These are phyloP conservation scores for Trichomonascaceae sp. DNA, from an alignment of 1,139 yeast species.

Conservation along the genomic window DNA sequence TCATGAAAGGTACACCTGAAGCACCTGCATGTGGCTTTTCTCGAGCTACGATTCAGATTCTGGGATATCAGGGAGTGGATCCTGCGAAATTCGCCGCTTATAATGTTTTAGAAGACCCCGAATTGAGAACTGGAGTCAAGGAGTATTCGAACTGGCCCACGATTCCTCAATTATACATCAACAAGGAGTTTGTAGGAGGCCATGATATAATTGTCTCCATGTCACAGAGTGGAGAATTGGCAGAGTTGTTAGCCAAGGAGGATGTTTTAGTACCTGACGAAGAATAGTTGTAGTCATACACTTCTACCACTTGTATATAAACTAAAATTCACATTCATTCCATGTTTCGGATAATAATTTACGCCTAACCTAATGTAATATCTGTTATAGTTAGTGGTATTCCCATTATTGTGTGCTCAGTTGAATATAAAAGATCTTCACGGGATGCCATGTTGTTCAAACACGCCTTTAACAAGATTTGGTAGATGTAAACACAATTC, in stretches of 20 bases:
- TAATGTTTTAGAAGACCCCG: conserved; percentile 91
- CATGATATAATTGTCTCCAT: conserved; percentile 90
- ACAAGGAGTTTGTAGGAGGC: conserved; percentile 89
- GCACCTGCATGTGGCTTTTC: conserved; percentile 98
- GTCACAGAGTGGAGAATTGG: conserved; percentile 90
- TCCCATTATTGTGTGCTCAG: neutral
- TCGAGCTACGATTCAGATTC: conserved; percentile 83
- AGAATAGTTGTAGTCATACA: conserved; percentile 17
- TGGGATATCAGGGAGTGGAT: conserved; percentile 97
- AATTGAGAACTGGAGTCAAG: conserved; percentile 86
- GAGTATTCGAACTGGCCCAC: conserved; percentile 97
- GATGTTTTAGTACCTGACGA: conserved; percentile 78
- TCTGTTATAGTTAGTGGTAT: neutral
- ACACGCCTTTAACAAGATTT: conserved; percentile 3
- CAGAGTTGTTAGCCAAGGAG: conserved; percentile 73
- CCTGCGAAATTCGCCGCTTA: conserved; percentile 95
- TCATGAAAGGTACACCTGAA: conserved; percentile 75
- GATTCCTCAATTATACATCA: conserved; percentile 55
- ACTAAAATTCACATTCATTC: neutral
- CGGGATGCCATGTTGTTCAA: conserved; percentile 1
- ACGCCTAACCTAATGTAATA: neutral
- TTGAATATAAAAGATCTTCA: neutral
- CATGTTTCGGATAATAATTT: neutral
- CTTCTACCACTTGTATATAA: neutral
- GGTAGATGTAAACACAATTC: neutral